phyloP scores from a whole-genome alignment of 1,284 basidiomycete species.

The Trametes sp. region DNA sequence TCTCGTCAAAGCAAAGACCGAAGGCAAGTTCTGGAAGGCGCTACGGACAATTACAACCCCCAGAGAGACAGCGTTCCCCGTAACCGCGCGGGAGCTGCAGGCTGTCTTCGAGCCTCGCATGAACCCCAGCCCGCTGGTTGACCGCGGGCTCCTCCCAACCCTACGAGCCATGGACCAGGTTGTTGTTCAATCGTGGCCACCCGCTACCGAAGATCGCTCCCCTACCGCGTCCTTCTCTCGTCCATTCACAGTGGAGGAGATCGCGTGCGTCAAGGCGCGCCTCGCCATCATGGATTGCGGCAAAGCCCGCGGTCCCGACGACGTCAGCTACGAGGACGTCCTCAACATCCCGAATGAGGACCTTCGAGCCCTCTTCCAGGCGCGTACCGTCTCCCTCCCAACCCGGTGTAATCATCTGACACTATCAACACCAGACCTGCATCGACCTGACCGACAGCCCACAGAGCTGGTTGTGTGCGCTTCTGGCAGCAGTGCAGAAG shows the following conservation, averaged over 20 bases:
- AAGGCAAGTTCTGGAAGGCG: no score
- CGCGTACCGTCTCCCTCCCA: not conserved
- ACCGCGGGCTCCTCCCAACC: not conserved
- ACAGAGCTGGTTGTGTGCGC: constrained; percentile 32
- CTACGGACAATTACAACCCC: no score
- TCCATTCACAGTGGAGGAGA: constrained; percentile 27
- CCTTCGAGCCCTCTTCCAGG: constrained; percentile 27
- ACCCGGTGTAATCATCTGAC: constrained; percentile 22
- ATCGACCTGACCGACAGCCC: no score
- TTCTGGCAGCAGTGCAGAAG: constrained; percentile 38
- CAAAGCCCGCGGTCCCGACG: constrained; percentile 27
- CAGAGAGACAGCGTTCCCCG: not conserved
- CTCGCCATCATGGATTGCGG: not conserved
- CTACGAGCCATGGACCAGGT: no score
- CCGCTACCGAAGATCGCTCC: not conserved
- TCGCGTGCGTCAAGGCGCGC: constrained; percentile 24
- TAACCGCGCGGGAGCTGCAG: not conserved
- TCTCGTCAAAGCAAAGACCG: no score
- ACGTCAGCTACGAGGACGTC: constrained; percentile 24
- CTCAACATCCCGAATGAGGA: constrained; percentile 28
- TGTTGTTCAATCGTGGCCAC: not conserved
- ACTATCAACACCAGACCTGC: not conserved
- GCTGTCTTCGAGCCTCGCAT: not conserved
- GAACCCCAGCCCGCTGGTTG: not conserved
- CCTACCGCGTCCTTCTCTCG: constrained; percentile 24